Conservation (phyloP, 176 grass and related monocot species). For the Thalia dealbata region DNA sequence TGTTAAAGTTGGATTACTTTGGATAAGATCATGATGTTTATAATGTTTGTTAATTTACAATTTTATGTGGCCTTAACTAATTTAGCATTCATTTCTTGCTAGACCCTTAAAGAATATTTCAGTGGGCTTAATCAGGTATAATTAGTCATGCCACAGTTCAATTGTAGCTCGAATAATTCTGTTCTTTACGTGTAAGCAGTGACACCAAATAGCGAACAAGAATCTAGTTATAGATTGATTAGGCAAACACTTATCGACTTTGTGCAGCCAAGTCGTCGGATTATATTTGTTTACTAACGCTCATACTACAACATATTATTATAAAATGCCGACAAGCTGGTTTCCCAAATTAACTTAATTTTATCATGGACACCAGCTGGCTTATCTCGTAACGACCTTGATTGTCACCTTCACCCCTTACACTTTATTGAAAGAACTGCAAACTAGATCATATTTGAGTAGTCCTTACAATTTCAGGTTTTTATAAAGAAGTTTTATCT, state of each 20-base stretch:
- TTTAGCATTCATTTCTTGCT: not conserved
- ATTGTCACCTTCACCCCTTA: no score
- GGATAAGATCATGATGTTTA: not conserved
- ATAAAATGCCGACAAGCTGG: no score
- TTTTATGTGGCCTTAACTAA: not conserved
- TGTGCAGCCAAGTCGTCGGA: not conserved
- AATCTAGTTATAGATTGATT: not conserved
- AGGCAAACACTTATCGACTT: not conserved
- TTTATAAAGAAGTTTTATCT: not conserved
- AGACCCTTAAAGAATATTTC: not conserved
- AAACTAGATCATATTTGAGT: no score
- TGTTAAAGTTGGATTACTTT: not conserved
- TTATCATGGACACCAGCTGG: no score
- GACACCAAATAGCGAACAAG: not conserved
- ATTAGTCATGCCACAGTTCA: not conserved
- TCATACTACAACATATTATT: not conserved
- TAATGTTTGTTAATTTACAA: not conserved
- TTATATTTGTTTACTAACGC: not conserved
- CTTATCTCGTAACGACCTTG: no score
- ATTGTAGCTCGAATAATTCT: not conserved
- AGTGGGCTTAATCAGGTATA: not conserved
- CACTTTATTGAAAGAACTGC: no score
- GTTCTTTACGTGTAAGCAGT: not conserved
- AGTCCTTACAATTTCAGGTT: not conserved
- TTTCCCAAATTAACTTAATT: no score